Conservation (phyloP, 192 early-diverging fungal species). For the Gamsiella multidivaricata region DNA sequence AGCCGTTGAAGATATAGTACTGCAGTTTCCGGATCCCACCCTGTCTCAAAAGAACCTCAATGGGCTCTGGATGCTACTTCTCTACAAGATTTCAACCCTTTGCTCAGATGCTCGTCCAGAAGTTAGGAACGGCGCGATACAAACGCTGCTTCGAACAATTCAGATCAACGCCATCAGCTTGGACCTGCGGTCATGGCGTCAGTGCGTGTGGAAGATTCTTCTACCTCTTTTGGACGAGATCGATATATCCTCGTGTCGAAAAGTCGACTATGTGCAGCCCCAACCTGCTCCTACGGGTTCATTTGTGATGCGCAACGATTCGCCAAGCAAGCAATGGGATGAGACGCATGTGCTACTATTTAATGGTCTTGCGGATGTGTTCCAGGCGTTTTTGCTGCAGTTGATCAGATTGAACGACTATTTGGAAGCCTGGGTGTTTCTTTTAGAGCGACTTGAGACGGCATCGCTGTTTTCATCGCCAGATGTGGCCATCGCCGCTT, state of each 20-base stretch:
- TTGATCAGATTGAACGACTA: slow-evolving; percentile 73
- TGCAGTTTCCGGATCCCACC: slow-evolving; percentile 53
- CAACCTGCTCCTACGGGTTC: slow-evolving; percentile 28
- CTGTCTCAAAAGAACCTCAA: slow-evolving; percentile 56
- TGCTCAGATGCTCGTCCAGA: slow-evolving; percentile 90
- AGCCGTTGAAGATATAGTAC: slow-evolving; percentile 44
- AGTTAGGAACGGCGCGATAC: slow-evolving; percentile 93
- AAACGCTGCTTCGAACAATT: slow-evolving; percentile 94
- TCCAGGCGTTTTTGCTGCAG: slow-evolving; percentile 72
- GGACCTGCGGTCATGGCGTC: slow-evolving; percentile 79
- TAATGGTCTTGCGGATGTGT: slow-evolving; percentile 74
- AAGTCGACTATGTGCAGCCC: slow-evolving; percentile 54
- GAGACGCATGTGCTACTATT: slow-evolving; percentile 86
- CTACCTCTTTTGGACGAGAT: slow-evolving; percentile 84
- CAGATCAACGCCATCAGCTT: slow-evolving; percentile 86
- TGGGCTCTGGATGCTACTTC: slow-evolving; percentile 90
- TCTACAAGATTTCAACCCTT: slow-evolving; percentile 82
- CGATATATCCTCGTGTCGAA: slow-evolving; percentile 62
- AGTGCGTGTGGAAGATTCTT: slow-evolving; percentile 87
- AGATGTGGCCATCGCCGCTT: slow-evolving; percentile 81
- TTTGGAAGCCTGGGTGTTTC: slow-evolving; percentile 72
- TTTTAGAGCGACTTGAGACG: slow-evolving; percentile 79
- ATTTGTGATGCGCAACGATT: slow-evolving; percentile 51
- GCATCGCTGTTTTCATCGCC: slow-evolving; percentile 73
- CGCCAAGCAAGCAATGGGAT: slow-evolving; percentile 85